A percentile compares a stretch with the other conserved stretches of the same genome.
Evolutionary conservation across 2,329 filamentous ascomycete species (phyloP).

Genomic region (Ophiobolus disseminans): DNA sequence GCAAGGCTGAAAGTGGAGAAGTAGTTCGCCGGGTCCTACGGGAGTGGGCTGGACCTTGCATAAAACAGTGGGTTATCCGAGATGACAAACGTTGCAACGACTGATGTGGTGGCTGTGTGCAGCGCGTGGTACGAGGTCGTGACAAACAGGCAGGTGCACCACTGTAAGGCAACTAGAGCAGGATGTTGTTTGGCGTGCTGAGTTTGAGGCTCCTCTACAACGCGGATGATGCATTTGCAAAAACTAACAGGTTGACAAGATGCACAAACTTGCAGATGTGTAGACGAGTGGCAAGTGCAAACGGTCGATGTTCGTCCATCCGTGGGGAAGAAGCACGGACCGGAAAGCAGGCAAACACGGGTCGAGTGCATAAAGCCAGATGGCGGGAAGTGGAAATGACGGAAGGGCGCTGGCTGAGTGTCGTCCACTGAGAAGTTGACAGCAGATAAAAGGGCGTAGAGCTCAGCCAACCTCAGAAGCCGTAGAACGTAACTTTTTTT

Average conservation of each 20-base stretch:
- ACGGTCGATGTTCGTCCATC: background rate
- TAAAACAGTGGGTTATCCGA: background rate
- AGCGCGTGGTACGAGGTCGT: slow-evolving; percentile 10
- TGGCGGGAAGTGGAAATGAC: background rate
- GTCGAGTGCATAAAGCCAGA: background rate
- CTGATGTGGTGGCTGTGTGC: slow-evolving; percentile 10
- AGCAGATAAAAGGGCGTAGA: background rate
- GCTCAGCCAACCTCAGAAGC: background rate
- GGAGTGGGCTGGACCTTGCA: background rate
- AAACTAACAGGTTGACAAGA: background rate
- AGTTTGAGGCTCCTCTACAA: too few species aligned
- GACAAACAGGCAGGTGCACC: background rate
- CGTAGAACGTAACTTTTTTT: background rate
- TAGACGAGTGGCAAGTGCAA: background rate
- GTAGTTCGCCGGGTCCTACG: background rate
- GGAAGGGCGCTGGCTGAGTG: slow-evolving; percentile 2
- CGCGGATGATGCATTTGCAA: too few species aligned
- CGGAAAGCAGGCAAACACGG: slow-evolving; percentile 1
- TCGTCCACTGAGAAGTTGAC: background rate
- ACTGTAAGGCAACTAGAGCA: background rate
- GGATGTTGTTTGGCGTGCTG: too few species aligned
- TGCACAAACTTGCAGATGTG: background rate
- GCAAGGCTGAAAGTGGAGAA: slow-evolving; percentile 7
- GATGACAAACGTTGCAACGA: background rate
- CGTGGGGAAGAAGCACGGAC: background rate